Evolutionary conservation across 805 yeast species (phyloP).

Genomic region (Lachancea fermentati): DNA sequence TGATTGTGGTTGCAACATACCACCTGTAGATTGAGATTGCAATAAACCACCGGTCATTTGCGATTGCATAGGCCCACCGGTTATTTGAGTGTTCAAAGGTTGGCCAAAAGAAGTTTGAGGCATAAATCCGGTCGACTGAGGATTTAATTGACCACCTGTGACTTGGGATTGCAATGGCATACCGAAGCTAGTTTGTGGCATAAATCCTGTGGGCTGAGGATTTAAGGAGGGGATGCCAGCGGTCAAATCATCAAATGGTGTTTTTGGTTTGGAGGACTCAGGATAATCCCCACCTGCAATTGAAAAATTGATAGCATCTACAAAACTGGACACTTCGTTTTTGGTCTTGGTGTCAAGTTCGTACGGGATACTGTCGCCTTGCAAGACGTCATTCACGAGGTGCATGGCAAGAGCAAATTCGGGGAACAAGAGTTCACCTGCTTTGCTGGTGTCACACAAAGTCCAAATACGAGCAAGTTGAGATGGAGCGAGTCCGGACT

Average conservation of each 20-base stretch:
- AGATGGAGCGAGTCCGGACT: constrained; percentile 70
- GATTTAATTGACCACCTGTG: constrained; percentile 34
- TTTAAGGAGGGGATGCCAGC: constrained; percentile 25
- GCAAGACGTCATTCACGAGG: constrained; percentile 69
- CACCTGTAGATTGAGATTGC: constrained; percentile 35
- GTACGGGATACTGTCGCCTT: constrained; percentile 73
- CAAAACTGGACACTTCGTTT: constrained; percentile 83
- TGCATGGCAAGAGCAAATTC: constrained; percentile 92
- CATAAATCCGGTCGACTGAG: constrained; percentile 38
- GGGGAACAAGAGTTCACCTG: constrained; percentile 84
- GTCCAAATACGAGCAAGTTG: constrained; percentile 86
- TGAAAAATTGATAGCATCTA: constrained; percentile 78
- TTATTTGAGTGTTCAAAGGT: constrained; percentile 22
- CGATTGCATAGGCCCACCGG: constrained; percentile 31
- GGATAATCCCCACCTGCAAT: constrained; percentile 49
- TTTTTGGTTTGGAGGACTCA: constrained; percentile 17
- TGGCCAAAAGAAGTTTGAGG: constrained; percentile 37
- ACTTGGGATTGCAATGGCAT: constrained; percentile 32
- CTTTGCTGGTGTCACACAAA: constrained; percentile 78
- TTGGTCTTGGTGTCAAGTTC: constrained; percentile 64
- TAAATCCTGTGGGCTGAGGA: constrained; percentile 37
- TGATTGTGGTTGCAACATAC: constrained; percentile 44
- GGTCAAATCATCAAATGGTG: constrained; percentile 38
- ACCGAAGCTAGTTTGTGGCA: constrained; percentile 35
- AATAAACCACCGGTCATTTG: constrained; percentile 41